Evolutionary conservation across 441 rosid genomes (phyloP).

Genomic region (Adansonia madagascariensis): DNA sequence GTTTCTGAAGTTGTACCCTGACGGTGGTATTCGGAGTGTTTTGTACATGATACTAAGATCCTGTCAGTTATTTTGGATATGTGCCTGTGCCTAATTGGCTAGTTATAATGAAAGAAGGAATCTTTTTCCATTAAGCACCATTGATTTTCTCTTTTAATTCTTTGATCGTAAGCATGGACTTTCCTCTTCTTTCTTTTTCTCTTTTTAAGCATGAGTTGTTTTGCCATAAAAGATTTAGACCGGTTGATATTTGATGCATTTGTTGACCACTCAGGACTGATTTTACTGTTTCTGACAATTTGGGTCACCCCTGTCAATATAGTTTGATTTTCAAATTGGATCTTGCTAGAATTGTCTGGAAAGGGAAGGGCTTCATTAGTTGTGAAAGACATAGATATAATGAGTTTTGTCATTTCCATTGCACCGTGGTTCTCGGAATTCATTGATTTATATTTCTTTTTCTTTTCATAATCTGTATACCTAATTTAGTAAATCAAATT

Average conservation of each 20-base stretch:
- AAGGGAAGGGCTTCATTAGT: neutral
- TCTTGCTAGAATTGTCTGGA: neutral
- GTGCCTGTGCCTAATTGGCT: neutral
- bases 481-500: neutral
- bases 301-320: constrained; percentile 5
- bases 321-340: constrained; percentile 12
- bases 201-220: neutral
- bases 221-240: neutral
- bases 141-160: neutral
- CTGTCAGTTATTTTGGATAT: neutral
- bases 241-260: neutral
- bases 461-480: neutral
- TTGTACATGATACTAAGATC: neutral
- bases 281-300: constrained; percentile 13
- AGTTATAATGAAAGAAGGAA: neutral
- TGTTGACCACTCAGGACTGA: neutral
- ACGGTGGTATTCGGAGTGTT: neutral
- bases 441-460: neutral
- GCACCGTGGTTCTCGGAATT: neutral
- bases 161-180: neutral
- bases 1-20: neutral
- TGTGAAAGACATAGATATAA: neutral
- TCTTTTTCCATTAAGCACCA: neutral
- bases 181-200: neutral
- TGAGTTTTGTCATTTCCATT: neutral